Base-by-base conservation (phyloP, 352 stramenopile genomes). In the Pythium brachiatum region DNA sequence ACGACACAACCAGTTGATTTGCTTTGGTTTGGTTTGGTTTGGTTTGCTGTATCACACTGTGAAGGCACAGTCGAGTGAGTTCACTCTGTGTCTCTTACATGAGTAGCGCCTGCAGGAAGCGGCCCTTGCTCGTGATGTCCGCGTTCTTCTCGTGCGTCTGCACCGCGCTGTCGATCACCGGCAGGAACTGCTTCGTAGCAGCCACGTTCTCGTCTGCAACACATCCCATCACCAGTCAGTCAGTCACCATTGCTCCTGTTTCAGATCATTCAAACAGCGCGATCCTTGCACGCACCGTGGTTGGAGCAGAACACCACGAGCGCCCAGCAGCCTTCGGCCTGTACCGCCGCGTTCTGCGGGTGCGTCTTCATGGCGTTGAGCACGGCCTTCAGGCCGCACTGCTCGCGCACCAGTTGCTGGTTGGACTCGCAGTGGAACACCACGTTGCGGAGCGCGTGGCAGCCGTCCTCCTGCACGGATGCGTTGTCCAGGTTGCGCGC, bases 231-330 rank as follows among this genome's bases (percentile, higher is more conserved):
- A n/a, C n/a, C n/a, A n/a, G n/a, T n/a, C n/a, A n/a, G n/a, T n/a
- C n/a, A n/a, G n/a, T n/a, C n/a, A n/a, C n/a, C n/a, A n/a, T n/a
- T n/a, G n/a, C n/a, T n/a, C n/a, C n/a, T n/a, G n/a, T n/a, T n/a
- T n/a, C n/a, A n/a, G n/a, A n/a, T n/a, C n/a, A n/a, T n/a, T n/a
- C n/a, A n/a, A n/a, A n/a, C n/a, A n/a, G n/a, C n/a, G n/a, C n/a
- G n/a, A n/a, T n/a, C n/a, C n/a, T n/a, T n/a, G n/a, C n/a, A n/a
- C 69, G 26, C 60, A 86, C 81, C 79, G 56, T 87, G 81, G 59
- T 93, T 93, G 13, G 83, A 81, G 72, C 83, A 93, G 56, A 88
- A 93, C 48, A 93, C 83, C 11, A 93, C 69, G 36, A 93, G 70
- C 1, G 83, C 79, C 81, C 83, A 93, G 32, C 71, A 88, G 15